Conservation (phyloP, 2,329 filamentous ascomycete species). For the Gaeumannomyces tritici region DNA sequence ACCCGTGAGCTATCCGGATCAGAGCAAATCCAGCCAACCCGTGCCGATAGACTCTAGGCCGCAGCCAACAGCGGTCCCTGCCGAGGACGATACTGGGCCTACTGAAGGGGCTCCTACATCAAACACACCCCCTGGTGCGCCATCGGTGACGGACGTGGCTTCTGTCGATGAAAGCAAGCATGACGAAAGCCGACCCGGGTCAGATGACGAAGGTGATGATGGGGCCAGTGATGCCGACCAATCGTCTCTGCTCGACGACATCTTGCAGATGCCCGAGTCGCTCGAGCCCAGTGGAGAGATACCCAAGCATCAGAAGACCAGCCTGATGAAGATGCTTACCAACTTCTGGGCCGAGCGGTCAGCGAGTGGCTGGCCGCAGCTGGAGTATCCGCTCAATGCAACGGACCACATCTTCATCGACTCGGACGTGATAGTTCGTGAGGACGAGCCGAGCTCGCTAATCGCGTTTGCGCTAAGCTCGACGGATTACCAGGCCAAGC, state of each 20-base stretch:
- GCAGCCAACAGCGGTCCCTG: not conserved
- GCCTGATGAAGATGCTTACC: constrained; percentile 87
- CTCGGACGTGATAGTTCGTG: constrained; percentile 91
- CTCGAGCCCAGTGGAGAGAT: constrained; percentile 52
- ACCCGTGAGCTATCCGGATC: constrained; percentile 23
- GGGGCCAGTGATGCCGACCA: constrained; percentile 65
- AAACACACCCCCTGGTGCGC: not conserved
- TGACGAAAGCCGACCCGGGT: constrained; percentile 48
- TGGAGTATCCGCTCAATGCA: constrained; percentile 83
- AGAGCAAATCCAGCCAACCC: constrained; percentile 9
- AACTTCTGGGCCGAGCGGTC: constrained; percentile 99
- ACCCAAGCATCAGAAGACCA: constrained; percentile 81
- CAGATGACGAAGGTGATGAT: constrained; percentile 66
- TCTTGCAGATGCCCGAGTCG: constrained; percentile 43
- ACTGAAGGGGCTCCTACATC: not conserved
- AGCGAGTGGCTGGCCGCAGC: constrained; percentile 81
- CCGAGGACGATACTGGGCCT: not conserved
- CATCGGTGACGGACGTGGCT: constrained; percentile 3
- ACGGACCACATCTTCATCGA: constrained; percentile 95
- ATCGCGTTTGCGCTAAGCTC: constrained; percentile 89
- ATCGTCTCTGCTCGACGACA: constrained; percentile 50
- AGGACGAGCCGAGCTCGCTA: constrained; percentile 93
- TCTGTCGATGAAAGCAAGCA: constrained; percentile 21
- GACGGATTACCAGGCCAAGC: constrained; percentile 74
- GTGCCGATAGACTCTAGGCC: not conserved